Evolutionary conservation across 768 basidiomycete genomes (phyloP), one percentile per base, ranked within the genome.

Genomic region (Naganishia vaughanmartiniae): DNA sequence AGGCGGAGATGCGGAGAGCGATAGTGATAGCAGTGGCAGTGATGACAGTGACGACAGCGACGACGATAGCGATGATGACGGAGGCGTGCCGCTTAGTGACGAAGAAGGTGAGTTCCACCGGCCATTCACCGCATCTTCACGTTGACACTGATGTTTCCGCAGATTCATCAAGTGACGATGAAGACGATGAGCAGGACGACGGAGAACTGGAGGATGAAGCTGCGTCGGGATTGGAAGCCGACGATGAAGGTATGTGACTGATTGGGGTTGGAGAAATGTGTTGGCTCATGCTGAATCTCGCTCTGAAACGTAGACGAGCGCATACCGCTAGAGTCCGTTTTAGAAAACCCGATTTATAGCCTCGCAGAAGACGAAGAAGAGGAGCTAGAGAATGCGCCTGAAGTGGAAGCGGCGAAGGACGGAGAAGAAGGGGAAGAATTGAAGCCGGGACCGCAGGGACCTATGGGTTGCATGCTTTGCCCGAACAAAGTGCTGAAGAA

Each of bases 401-500:
- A 39, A 45, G 60, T 24, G 7, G 60, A 63, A 9, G 60, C 2
- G 24, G 11, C 42, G 15, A 34, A 45, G 48, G 48, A 51, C 24
- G 48, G 48, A 28, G 60, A 17, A 12, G 39, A 63, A 45, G 60
- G 46, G 24, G 24, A 24, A 10, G 60, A 24, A n/a, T n/a, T 17
- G 12, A 26, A 24, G 10, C 24, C n/a, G 31, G 60, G 60, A 63
- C 60, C 60, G 10, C 24, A 36, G 31, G 60, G 60, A 63, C 60
- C 60, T 15, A 63, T 63, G 57, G 68, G 42, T 6, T 69, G 68
- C 34, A 54, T 69, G 42, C 68, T 69, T 21, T 69, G 68, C 31
- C 68, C 68, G 42, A 60, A 46, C n/a, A 69, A 53, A 31, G 45
- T 69, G 39, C 24, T 69, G 45, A 69, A 69, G 56, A 58, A 69